Conservation (phyloP, 352 stramenopile species). For the Stephanocyclus meneghinianus region DNA sequence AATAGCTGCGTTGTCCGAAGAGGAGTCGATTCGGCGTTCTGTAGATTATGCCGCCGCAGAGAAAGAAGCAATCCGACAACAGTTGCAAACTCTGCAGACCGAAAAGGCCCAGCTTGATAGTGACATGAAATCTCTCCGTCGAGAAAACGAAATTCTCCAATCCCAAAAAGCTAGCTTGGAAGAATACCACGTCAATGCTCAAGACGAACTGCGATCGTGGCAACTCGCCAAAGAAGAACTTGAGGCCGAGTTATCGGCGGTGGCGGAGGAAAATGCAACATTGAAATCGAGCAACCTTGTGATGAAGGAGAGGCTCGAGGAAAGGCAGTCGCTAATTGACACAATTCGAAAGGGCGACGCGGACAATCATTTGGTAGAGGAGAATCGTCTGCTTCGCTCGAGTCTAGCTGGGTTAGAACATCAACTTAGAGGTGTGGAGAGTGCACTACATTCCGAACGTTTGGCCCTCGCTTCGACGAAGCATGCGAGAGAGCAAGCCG, state of each 20-base stretch:
- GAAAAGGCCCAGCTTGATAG: neutral
- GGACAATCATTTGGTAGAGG: constrained; percentile 5
- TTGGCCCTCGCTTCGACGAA: neutral
- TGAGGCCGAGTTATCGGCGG: constrained; percentile 10
- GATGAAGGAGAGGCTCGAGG: constrained; percentile 23
- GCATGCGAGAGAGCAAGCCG: constrained; percentile 14
- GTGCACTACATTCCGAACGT: constrained; percentile 7
- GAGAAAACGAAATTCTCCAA: constrained; percentile 29
- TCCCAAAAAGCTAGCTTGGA: constrained; percentile 23
- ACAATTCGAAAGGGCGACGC: constrained; percentile 10
- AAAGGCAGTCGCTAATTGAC: constrained; percentile 3
- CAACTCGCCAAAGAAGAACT: constrained; percentile 18
- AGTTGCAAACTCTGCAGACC: neutral
- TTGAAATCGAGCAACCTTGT: constrained; percentile 13
- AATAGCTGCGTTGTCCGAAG: neutral
- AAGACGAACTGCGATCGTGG: constrained; percentile 21
- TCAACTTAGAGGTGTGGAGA: constrained; percentile 13
- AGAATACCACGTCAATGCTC: constrained; percentile 19
- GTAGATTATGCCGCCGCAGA: neutral
- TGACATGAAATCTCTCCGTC: neutral
- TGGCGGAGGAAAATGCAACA: constrained; percentile 3
- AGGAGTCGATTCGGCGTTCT: neutral
- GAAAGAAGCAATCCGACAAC: constrained; percentile 1
- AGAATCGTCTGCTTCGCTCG: constrained; percentile 25
- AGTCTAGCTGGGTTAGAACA: constrained; percentile 22